Conservation (phyloP, 75 land plant species). For the Sequoia sempervirens region DNA sequence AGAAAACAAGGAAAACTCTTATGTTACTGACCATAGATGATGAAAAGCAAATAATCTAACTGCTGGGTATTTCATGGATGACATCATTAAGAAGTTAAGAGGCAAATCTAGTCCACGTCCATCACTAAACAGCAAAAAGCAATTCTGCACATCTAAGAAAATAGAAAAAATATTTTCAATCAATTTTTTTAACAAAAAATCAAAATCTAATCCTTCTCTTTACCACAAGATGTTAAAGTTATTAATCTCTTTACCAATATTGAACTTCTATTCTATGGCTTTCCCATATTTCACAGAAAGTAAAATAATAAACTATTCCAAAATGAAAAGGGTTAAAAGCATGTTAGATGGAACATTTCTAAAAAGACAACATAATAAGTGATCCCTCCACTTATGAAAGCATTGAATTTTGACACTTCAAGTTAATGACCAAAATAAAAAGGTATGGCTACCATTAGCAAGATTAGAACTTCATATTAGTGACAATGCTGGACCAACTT, state of each 20-base stretch:
- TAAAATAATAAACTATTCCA: not conserved
- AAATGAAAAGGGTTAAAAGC: not conserved
- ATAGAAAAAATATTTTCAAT: not conserved
- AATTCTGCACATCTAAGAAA: not conserved
- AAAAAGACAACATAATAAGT: not conserved
- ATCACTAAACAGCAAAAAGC: not conserved
- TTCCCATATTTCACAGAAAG: not conserved
- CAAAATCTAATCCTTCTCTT: not conserved
- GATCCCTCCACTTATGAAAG: not conserved
- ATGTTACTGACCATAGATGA: not conserved
- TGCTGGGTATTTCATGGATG: not conserved
- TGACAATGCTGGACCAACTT: not conserved
- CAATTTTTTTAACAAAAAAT: not conserved
- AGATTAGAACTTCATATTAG: not conserved
- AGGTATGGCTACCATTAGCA: not conserved
- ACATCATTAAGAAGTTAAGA: not conserved
- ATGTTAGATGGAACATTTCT: not conserved
- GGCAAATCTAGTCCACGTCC: not conserved
- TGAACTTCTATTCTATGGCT: not conserved
- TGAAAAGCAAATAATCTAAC: not conserved
- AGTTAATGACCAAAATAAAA: not conserved
- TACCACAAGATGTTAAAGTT: not conserved
- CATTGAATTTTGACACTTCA: not conserved
- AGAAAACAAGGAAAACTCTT: not conserved
- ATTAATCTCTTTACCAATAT: not conserved